Evolutionary conservation across 495 filamentous ascomycete species (phyloP), one percentile per base, ranked within the genome.

Genomic region (Penicillium samsonianum): DNA sequence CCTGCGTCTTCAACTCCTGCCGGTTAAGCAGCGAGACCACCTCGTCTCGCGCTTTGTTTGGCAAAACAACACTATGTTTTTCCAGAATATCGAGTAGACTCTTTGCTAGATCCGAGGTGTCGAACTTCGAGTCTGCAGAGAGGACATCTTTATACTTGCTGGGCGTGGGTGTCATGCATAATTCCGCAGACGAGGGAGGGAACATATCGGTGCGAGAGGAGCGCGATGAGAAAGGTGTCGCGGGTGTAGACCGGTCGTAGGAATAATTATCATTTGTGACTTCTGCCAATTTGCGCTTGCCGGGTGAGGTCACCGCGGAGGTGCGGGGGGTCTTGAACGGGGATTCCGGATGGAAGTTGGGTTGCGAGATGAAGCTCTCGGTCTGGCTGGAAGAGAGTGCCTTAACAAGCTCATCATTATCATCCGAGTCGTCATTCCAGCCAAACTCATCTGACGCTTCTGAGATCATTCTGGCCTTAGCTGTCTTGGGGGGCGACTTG

Each of bases 1-100:
- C 88, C 57, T 74, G 77, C 8, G 70, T 75, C 38, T 75, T 78
- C 50, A 84, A 65, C 11, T 84, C 82, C 59, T 88, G 79, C 37
- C 68, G 76, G 33, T 84, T 79, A 17, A 91, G 71, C 4, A 83
- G 61, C 22, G 63, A 60, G 3, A 74, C 73, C 2, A 88, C 50
- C 25, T 72, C 75, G 9, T 75, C 68, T 12, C 62, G 73, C 6
- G 76, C 73, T 19, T 67, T 44, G 4, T 68, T 61, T 2, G 77
- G 68, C 4, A 82, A 53, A 11, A 78, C 68, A 19, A 86, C 74
- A 12, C 73, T 54, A 56, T 82, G 70, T 17, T 67, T 69, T 9
- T 82, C 72, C 11, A 91, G 76, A 0, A 85, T 63, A 1, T 58
- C 62, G 42, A 86, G 62, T 16, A 85, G 70, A 23, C 82, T 76